Conservation (phyloP, 2,329 filamentous ascomycete species). For the Drechslerella dactyloides region DNA sequence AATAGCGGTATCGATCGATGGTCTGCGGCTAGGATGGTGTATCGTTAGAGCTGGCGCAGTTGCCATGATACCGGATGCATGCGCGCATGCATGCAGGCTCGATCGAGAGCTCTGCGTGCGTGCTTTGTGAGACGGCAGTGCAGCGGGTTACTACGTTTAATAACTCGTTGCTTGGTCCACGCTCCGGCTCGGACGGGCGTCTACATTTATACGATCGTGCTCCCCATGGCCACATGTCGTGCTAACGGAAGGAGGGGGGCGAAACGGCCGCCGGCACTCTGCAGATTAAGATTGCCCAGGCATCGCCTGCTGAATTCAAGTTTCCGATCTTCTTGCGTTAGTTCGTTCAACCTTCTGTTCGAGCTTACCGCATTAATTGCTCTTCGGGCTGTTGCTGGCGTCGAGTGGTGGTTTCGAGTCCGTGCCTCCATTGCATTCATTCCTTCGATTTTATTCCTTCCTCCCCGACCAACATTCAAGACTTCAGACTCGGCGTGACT, state of each 20-base stretch:
- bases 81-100: too few species aligned
- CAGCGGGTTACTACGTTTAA: too few species aligned
- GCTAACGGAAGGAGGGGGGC: slow-evolving; percentile 4
- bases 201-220: neutral
- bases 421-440: neutral
- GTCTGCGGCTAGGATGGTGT: too few species aligned
- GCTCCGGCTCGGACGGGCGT: neutral
- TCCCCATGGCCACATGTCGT: neutral
- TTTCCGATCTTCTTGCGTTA: neutral
- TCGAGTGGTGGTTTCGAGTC: neutral
- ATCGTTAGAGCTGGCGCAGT: too few species aligned
- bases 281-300: slow-evolving; percentile 6
- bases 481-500: too few species aligned
- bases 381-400: neutral
- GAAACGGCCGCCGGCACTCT: neutral
- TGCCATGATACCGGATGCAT: too few species aligned
- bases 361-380: neutral
- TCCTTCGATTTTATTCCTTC: neutral
- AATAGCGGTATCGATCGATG: too few species aligned
- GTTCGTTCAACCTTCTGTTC: neutral
- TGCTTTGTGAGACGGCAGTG: neutral
- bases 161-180: slow-evolving; percentile 3
- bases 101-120: neutral
- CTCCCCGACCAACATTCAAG: neutral
- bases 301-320: neutral